Conservation (phyloP, 169 alveolate species). For the Plasmodium ovale region DNA sequence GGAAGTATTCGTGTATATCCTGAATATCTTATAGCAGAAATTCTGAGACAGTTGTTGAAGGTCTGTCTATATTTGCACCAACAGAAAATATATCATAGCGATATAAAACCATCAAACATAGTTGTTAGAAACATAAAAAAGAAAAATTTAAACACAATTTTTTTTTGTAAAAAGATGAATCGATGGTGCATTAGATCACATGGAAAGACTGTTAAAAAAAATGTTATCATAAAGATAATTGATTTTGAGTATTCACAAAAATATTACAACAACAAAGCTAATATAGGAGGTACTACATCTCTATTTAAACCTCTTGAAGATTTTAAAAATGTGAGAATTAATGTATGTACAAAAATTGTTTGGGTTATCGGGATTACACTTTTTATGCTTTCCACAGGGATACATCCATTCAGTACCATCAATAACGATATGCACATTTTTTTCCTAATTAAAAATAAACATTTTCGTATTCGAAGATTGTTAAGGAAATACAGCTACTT, state of each 20-base stretch:
- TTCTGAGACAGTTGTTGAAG: conserved; percentile 36
- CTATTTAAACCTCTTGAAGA: conserved; percentile 57
- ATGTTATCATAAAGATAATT: conserved; percentile 22
- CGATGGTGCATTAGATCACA: conserved; percentile 29
- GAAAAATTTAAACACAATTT: conserved; percentile 36
- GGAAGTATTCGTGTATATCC: conserved; percentile 17
- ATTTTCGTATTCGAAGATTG: conserved; percentile 9
- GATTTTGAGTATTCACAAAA: conserved; percentile 61
- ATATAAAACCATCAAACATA: conserved; percentile 69
- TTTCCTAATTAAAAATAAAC: conserved; percentile 13
- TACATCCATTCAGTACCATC: conserved; percentile 44
- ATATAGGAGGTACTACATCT: conserved; percentile 64
- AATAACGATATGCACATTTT: conserved; percentile 60
- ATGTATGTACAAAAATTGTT: conserved; percentile 32
- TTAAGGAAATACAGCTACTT: conserved; percentile 12
- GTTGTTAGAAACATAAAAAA: conserved; percentile 36
- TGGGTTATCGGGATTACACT: conserved; percentile 63
- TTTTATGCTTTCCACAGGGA: conserved; percentile 50
- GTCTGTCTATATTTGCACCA: conserved; percentile 25
- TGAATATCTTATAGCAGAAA: conserved; percentile 59
- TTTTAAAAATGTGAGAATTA: conserved; percentile 33
- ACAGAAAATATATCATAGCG: conserved; percentile 33
- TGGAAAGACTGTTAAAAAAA: conserved; percentile 30
- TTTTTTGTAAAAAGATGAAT: conserved; percentile 16
- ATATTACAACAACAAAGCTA: conserved; percentile 17